Percentiles rank a stretch among this genome's conserved stretches.
These are phyloP conservation scores for Botrytis elliptica DNA, from an alignment of 2,329 filamentous ascomycete species.

Conservation along the genomic window DNA sequence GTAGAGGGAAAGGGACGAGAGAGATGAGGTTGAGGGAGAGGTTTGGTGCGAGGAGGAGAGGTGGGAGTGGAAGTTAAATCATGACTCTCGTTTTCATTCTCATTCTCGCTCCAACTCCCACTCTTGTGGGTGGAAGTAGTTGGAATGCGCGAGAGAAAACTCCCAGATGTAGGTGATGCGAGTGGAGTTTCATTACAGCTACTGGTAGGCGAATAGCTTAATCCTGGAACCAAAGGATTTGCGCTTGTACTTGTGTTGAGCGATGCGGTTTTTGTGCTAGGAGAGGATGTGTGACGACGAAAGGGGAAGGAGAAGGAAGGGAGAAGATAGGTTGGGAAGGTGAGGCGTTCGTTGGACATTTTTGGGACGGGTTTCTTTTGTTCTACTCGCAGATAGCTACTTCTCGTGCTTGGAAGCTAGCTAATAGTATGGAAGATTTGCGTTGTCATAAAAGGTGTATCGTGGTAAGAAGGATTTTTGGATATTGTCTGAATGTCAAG, in stretches of 20 bases:
- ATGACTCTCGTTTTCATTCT: neutral
- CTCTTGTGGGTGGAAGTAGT: neutral
- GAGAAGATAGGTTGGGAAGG: slow-evolving; percentile 53
- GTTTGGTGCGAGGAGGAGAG: neutral
- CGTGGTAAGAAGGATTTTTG: neutral
- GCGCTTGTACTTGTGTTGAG: slow-evolving; percentile 1
- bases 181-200: slow-evolving; percentile 36
- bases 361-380: neutral
- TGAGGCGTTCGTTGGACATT: slow-evolving; percentile 24
- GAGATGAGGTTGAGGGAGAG: slow-evolving; percentile 35
- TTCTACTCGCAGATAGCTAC: neutral
- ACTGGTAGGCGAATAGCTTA: slow-evolving; percentile 40
- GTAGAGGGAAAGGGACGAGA: slow-evolving; percentile 51
- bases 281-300: slow-evolving; percentile 42
- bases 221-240: slow-evolving; percentile 34
- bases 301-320: slow-evolving; percentile 50
- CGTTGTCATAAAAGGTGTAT: neutral
- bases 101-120: neutral
- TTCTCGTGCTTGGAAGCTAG: neutral
- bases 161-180: slow-evolving; percentile 9
- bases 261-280: slow-evolving; percentile 31
- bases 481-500: neutral
- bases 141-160: slow-evolving; percentile 4
- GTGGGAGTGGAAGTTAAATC: neutral
- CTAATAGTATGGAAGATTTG: neutral